A percentile compares a stretch with the other conserved stretches of the same genome.
Conservation (phyloP, 164 flowering plant species). For the Stephania yunnanensis region DNA sequence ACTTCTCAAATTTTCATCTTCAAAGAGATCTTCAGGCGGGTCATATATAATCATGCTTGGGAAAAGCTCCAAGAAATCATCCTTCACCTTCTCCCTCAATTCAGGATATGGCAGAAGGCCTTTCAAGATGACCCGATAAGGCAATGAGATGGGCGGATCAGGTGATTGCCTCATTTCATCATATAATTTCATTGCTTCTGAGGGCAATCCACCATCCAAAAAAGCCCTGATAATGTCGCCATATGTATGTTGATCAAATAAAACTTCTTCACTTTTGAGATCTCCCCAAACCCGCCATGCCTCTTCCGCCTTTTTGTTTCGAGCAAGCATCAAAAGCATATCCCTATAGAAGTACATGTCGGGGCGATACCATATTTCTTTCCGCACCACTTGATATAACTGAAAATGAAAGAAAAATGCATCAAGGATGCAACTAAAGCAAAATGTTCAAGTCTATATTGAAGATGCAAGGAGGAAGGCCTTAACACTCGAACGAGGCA, state of each 20-base stretch:
- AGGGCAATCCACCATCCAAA: constrained; percentile 58
- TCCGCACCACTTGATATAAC: constrained; percentile 83
- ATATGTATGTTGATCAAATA: constrained; percentile 88
- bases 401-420: constrained; percentile 25
- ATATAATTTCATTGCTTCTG: constrained; percentile 76
- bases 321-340: constrained; percentile 94
- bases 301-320: constrained; percentile 67
- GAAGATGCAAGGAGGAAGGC: neutral
- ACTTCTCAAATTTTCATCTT: constrained; percentile 29
- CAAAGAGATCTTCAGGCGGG: constrained; percentile 79
- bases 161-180: constrained; percentile 85
- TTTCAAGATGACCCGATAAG: constrained; percentile 85
- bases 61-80: constrained; percentile 72
- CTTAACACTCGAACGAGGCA: neutral
- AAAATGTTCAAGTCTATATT: no score
- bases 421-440: neutral
- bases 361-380: constrained; percentile 93
- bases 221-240: constrained; percentile 80
- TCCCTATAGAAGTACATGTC: constrained; percentile 97
- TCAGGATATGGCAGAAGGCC: constrained; percentile 89
- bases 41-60: constrained; percentile 79
- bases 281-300: constrained; percentile 67
- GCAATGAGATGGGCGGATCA: constrained; percentile 71
- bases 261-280: constrained; percentile 67
- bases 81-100: constrained; percentile 83